Base-by-base conservation (phyloP, 805 yeast species). In the Komagataella pseudopastoris region DNA sequence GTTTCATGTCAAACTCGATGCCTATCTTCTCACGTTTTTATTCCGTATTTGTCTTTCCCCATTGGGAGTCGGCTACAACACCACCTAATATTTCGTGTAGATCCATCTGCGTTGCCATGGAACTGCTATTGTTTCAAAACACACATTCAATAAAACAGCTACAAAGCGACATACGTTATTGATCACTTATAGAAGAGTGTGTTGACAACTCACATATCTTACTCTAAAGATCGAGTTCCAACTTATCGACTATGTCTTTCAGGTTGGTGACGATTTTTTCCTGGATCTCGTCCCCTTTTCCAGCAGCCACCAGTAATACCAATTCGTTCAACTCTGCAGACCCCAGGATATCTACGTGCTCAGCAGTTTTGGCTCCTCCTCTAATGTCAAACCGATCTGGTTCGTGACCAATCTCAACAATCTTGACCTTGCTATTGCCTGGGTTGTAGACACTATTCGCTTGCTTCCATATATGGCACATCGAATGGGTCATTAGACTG, bases 361-460 rank as follows among this genome's bases (percentile, higher is more conserved):
- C 99, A 1, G 98, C 97, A 0, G 97, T 91, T 63, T 85, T 86
- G 8, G 96, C 95, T 12, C 99, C 99, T 23, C 99, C 99, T 56
- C 99, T 77, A 39, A 93, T 86, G 68, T 93, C 99, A 60, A 86
- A 89, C 57, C 87, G 71, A 61, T 88, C 96, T 0, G 99, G 99
- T 62, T 90, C 95, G 61, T 93, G 96, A 59, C 78, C 77, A 71
- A 93, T 84, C 67, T 93, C 99, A 12, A 91, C 96, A 49, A 89
- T 74, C 20, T 79, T 90, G 18, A 91, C 95, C 17, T 71, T 60
- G 1, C 79, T 67, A 6, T 76, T 74, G 1, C 86, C 95, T 1
- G 99, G 99, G 63, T 93, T 93, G 66, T 74, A 86, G 58, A 78
- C 71, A 52, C 83, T 77, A 30, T 77, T 72, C 59, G 2, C 75